Percentiles rank a stretch among this genome's conserved stretches.
Evolutionary conservation across 495 filamentous ascomycete species (phyloP).

Genomic region (Xylaria flabelliformis): DNA sequence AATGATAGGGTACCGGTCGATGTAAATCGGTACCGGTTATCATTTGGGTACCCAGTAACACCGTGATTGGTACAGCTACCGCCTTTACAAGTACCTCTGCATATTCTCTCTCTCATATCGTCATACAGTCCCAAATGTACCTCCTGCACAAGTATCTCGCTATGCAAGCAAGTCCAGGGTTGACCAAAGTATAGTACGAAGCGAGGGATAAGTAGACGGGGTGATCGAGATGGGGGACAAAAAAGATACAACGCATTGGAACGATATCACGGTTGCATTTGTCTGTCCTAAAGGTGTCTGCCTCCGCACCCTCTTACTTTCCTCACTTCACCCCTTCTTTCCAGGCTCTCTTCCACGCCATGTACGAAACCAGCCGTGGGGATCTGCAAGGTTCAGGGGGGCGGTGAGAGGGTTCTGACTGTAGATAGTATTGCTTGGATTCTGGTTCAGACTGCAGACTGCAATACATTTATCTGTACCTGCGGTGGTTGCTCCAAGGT

Average conservation of each 20-base stretch:
- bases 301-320: constrained; percentile 18
- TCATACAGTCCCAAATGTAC: background rate
- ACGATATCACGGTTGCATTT: constrained; percentile 27
- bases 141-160: background rate
- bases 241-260: constrained; percentile 28
- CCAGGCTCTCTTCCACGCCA: background rate
- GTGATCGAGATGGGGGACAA: constrained; percentile 20
- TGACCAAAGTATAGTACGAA: constrained; percentile 13
- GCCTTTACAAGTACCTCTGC: constrained; percentile 9
- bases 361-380: constrained; percentile 16
- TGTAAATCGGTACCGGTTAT: constrained; percentile 5
- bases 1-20: constrained; percentile 7
- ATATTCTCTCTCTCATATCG: constrained; percentile 2
- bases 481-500: background rate
- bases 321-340: constrained; percentile 8
- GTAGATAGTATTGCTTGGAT: background rate
- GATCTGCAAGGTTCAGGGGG: constrained; percentile 28
- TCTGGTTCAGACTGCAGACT: background rate
- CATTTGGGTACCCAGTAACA: background rate
- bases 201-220: constrained; percentile 20
- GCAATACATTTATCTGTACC: background rate
- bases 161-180: constrained; percentile 15
- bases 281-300: background rate
- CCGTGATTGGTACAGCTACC: constrained; percentile 11
- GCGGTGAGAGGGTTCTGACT: constrained; percentile 19